Percentiles rank a stretch among this genome's conserved stretches.
Conservation (phyloP, 2,329 filamentous ascomycete species). For the Alternaria metachromatica region DNA sequence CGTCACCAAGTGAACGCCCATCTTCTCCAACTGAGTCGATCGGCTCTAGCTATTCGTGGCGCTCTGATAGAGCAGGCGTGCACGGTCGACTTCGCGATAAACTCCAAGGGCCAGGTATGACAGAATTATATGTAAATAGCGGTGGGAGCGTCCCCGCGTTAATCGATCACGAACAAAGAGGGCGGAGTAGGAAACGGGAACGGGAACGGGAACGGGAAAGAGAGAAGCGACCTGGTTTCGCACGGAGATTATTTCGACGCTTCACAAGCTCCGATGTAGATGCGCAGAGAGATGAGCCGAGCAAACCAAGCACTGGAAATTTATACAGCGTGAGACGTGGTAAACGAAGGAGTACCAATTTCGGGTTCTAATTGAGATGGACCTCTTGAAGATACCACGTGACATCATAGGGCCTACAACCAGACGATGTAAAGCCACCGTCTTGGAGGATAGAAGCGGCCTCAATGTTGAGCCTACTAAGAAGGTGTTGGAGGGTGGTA, state of each 20-base stretch:
- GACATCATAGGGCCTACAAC: background rate
- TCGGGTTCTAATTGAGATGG: background rate
- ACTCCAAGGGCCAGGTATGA: background rate
- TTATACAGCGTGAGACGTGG: background rate
- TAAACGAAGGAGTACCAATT: background rate
- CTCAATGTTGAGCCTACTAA: background rate
- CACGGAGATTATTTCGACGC: background rate
- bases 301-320: background rate
- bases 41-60: background rate
- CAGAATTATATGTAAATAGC: background rate
- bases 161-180: background rate
- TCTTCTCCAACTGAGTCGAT: background rate
- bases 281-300: background rate
- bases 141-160: background rate
- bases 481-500: background rate
- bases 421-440: background rate
- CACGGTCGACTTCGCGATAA: background rate
- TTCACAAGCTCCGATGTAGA: background rate
- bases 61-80: background rate
- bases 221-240: background rate
- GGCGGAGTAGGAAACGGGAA: background rate
- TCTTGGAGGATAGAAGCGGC: background rate
- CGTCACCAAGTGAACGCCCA: background rate
- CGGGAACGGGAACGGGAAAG: background rate
- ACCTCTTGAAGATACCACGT: background rate